Percentiles rank a stretch among this genome's conserved stretches.
Evolutionary conservation across 257 asterid genomes (phyloP).

Genomic region (Solanum tarapatanum): DNA sequence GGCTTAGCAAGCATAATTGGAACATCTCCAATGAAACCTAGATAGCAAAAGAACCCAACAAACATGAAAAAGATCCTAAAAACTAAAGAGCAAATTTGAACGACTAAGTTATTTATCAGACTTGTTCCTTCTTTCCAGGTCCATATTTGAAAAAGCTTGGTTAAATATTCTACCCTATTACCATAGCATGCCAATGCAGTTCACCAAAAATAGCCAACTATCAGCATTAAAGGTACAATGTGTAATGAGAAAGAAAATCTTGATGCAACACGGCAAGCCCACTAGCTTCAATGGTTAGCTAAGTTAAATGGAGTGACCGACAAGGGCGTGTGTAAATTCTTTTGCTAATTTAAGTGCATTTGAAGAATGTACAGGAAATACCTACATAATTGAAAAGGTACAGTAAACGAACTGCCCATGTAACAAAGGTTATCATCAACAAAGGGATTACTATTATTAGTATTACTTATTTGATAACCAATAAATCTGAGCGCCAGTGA

Average conservation of each 20-base stretch:
- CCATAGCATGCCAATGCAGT: background rate
- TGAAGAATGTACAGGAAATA: background rate
- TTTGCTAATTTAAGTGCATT: background rate
- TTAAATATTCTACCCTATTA: background rate
- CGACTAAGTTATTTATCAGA: background rate
- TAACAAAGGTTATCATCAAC: background rate
- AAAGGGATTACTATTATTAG: background rate
- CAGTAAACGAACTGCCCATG: background rate
- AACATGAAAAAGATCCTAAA: background rate
- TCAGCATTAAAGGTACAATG: background rate
- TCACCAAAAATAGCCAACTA: background rate
- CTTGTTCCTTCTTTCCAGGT: background rate
- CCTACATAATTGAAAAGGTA: background rate
- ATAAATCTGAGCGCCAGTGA: background rate
- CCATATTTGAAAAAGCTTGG: background rate
- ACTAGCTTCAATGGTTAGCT: background rate
- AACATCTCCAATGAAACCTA: constrained; percentile 75
- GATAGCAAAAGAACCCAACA: background rate
- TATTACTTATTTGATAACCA: background rate
- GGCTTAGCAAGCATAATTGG: constrained; percentile 97
- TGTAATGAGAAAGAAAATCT: background rate
- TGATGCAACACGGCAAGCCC: background rate
- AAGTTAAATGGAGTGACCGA: background rate
- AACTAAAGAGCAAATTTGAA: background rate
- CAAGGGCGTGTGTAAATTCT: background rate